phyloP scores from a whole-genome alignment of 129 eudicot species.

The Escallonia herrerae region DNA sequence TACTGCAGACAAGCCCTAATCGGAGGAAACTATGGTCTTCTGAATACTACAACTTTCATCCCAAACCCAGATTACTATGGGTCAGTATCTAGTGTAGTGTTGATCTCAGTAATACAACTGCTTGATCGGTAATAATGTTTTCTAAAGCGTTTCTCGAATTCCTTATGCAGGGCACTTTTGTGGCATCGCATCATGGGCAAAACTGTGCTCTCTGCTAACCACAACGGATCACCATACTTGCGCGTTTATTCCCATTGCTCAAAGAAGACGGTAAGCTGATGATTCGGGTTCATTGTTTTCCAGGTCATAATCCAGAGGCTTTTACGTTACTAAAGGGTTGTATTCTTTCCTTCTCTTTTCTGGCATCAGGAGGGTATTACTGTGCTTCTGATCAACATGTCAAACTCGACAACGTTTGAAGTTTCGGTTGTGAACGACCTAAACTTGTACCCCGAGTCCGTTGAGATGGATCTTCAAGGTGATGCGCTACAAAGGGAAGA shows the following conservation, averaged over 20 bases:
- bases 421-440: constrained; percentile 22
- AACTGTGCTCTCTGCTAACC: constrained; percentile 44
- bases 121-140: not conserved
- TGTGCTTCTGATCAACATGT: constrained; percentile 45
- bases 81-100: constrained; percentile 14
- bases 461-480: not conserved
- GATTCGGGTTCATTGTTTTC: not conserved
- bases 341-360: not conserved
- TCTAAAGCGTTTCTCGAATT: not conserved
- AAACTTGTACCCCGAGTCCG: constrained; percentile 5
- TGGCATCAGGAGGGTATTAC: constrained; percentile 33
- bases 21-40: constrained; percentile 9
- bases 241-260: constrained; percentile 69
- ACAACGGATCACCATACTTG: constrained; percentile 36
- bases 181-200: constrained; percentile 80
- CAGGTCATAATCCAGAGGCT: too few relatives aligned
- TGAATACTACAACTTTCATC: constrained; percentile 4
- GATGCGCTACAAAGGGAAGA: constrained; percentile 27
- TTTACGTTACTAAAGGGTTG: not conserved
- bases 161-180: constrained; percentile 44
- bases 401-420: constrained; percentile 27
- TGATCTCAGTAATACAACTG: too few relatives aligned
- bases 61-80: constrained; percentile 34
- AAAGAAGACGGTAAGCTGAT: constrained; percentile 32
- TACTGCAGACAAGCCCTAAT: constrained; percentile 4